Base-by-base conservation (phyloP, 768 basidiomycete species). In the Amanita molliuscula region DNA sequence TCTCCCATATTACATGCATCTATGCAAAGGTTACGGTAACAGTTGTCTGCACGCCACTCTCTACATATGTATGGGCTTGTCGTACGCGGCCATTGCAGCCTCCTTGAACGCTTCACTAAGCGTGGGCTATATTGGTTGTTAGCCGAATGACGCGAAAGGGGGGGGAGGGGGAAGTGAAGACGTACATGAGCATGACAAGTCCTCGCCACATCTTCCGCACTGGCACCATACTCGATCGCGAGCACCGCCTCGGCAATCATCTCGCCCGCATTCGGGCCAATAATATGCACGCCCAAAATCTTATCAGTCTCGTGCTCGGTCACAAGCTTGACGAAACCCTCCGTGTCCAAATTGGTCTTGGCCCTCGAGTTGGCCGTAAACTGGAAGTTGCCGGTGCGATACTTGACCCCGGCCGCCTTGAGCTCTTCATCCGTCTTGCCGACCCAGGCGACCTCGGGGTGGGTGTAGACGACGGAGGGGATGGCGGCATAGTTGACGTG, bases 401-500 rank as follows among this genome's bases (percentile, higher is more conserved):
- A 98, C 59, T 88, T 72, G 52, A 96, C 85, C 44, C 90, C 90
- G 10, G 79, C 86, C 0, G 79, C 78, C 71, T 95, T 96, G 58
- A 97, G 77, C 56, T 97, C 94, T 66, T 97, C 86, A 69, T 98
- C 95, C 15, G 86, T 96, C 76, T 94, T 90, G 52, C 95, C 94
- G 36, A 98, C 95, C 96, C 94, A 97, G 2, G 92, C 81, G 45
- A 84, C 88, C 67, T 86, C 87, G 34, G 84, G 87, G 66, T 97
- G 91, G 5, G 94, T 97, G 73, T 97, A 97, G 18, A 96, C 86
- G 50, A 98, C 95, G 6, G 91, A 92, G 4, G 94, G 94, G 57
- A 96, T 96, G 33, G 82, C 87, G 56, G 81, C 78, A 73, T 98
- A 97, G 78, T 95, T 93, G 65, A 99, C 93, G 66, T 98, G 95